A percentile compares a stretch with the other conserved stretches of the same genome.
These are phyloP conservation scores for barley (Hordeum vulgare) DNA, from an alignment of 176 grass and related monocot species.

Conservation along the genomic window MorexV3_pseudomolecules_assembly NC_058523.1:337095379-337095878, in stretches of 20 bases:
- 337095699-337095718: neutral
- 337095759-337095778: neutral
- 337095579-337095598: neutral
- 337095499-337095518: neutral
- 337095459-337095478: neutral
- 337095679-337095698: too few relatives aligned
- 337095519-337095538: neutral
- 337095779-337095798: neutral
- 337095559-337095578: neutral
- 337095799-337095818: neutral
- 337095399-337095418: neutral
- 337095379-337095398: neutral
- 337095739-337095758: neutral
- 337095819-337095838: conserved; percentile 92
- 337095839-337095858: conserved; percentile 84
- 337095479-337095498: neutral
- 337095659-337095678: neutral
- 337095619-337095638: neutral
- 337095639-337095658: neutral
- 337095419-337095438: neutral
- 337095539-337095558: too few relatives aligned
- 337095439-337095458: neutral
- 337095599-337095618: neutral
- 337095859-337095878: conserved; percentile 85
- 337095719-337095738: neutral